These are phyloP conservation scores for Calonectria fujianensis DNA, from an alignment of 2,329 filamentous ascomycete species.

Conservation along the genomic window DNA sequence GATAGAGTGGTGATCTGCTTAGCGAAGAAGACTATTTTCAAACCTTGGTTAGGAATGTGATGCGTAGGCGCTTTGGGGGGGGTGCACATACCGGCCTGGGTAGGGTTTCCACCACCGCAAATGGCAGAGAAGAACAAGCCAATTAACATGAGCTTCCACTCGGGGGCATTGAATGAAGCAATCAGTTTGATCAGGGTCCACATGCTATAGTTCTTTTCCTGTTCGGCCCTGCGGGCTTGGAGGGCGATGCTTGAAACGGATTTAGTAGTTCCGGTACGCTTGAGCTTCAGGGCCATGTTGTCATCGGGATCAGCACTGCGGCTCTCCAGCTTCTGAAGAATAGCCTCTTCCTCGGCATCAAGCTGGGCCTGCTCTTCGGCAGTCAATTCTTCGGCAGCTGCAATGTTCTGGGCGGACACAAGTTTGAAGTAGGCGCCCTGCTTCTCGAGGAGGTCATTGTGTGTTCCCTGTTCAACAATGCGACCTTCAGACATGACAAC, in stretches of 20 bases:
- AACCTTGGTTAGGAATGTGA: conserved; percentile 59
- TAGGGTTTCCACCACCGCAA: conserved; percentile 87
- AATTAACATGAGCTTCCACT: conserved; percentile 82
- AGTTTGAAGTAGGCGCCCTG: conserved; percentile 87
- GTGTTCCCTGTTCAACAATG: conserved; percentile 95
- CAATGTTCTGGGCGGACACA: conserved; percentile 91
- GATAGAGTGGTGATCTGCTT: conserved; percentile 87
- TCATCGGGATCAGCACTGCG: conserved; percentile 75
- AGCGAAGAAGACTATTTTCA: conserved; percentile 85
- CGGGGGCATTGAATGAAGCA: conserved; percentile 84
- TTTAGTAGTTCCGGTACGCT: conserved; percentile 72
- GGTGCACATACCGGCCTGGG: conserved; percentile 59
- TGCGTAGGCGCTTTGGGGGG: too few relatives aligned
- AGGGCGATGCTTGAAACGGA: conserved; percentile 83
- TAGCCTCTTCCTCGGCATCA: conserved; percentile 68
- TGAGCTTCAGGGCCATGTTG: conserved; percentile 74
- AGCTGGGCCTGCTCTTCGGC: conserved; percentile 71
- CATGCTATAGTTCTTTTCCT: conserved; percentile 77
- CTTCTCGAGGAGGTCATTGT: conserved; percentile 83
- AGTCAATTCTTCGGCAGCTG: conserved; percentile 73
- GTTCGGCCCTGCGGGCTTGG: conserved; percentile 70
- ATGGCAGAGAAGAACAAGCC: conserved; percentile 85
- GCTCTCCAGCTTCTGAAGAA: conserved; percentile 56
- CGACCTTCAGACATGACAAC: conserved; percentile 90
- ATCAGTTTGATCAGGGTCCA: conserved; percentile 88